These are phyloP conservation scores for Verticillium tricorpus DNA, from an alignment of 2,329 filamentous ascomycete species.

Conservation along the genomic window DNA sequence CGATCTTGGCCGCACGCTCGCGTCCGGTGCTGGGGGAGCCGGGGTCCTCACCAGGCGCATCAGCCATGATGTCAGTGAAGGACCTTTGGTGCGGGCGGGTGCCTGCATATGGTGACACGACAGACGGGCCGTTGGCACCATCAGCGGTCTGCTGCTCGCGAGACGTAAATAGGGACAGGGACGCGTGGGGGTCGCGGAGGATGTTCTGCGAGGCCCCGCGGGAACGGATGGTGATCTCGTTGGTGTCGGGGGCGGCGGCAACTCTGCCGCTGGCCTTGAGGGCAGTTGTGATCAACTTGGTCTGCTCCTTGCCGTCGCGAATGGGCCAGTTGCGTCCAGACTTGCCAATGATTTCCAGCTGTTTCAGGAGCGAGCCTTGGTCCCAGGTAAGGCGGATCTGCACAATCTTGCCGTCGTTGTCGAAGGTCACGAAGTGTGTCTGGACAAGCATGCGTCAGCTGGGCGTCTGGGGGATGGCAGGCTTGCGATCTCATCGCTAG, in stretches of 20 bases:
- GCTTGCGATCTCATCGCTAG: background rate
- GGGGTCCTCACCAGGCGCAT: slow-evolving; percentile 36
- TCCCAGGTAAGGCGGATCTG: slow-evolving; percentile 94
- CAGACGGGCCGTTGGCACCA: slow-evolving; percentile 18
- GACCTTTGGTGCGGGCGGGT: slow-evolving; percentile 60
- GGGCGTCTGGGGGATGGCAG: background rate
- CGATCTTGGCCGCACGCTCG: slow-evolving; percentile 51
- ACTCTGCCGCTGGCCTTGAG: slow-evolving; percentile 43
- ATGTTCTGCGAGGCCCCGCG: slow-evolving; percentile 50
- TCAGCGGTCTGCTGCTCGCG: slow-evolving; percentile 50
- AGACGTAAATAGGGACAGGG: slow-evolving; percentile 69
- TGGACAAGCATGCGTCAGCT: slow-evolving; percentile 27
- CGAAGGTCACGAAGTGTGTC: slow-evolving; percentile 87
- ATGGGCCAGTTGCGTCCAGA: slow-evolving; percentile 94
- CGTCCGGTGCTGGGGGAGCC: slow-evolving; percentile 30
- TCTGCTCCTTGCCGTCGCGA: slow-evolving; percentile 78
- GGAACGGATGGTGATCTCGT: slow-evolving; percentile 36
- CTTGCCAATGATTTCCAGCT: slow-evolving; percentile 88
- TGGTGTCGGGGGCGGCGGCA: slow-evolving; percentile 24
- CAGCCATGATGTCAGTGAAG: slow-evolving; percentile 67
- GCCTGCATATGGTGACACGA: slow-evolving; percentile 59
- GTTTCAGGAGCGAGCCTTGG: slow-evolving; percentile 86
- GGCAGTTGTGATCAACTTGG: slow-evolving; percentile 65
- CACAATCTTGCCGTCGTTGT: slow-evolving; percentile 69
- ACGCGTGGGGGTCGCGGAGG: slow-evolving; percentile 62